phyloP scores from a whole-genome alignment of 2,329 filamentous ascomycete genomes.

The Monosporascus sp. region DNA sequence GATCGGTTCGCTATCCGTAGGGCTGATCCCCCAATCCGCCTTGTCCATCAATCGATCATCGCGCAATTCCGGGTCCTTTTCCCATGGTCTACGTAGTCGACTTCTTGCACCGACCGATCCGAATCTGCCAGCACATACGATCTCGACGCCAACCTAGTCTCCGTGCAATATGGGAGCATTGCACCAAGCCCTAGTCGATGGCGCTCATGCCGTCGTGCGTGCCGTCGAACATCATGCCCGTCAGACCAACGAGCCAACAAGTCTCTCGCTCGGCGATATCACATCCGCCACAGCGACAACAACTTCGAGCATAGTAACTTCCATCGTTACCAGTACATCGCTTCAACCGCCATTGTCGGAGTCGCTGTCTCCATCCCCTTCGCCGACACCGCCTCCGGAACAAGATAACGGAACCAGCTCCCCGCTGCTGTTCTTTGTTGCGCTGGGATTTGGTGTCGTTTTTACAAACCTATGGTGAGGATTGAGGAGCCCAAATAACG shows the following conservation, averaged over 20 bases:
- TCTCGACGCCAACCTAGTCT: not conserved
- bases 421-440: conserved; percentile 85
- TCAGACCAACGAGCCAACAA: conserved; percentile 3
- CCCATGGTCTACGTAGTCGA: not conserved
- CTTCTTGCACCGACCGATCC: not conserved
- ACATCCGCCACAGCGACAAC: conserved; percentile 4
- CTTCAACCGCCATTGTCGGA: not conserved
- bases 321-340: not conserved
- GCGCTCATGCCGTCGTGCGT: conserved; percentile 31
- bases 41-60: not conserved
- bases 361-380: conserved; percentile 7
- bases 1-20: conserved; percentile 7
- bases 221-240: conserved; percentile 25
- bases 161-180: conserved; percentile 30
- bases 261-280: not conserved
- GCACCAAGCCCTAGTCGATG: conserved; percentile 31
- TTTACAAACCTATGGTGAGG: conserved; percentile 97
- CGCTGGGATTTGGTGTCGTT: conserved; percentile 92
- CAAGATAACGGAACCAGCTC: conserved; percentile 50
- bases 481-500: not conserved
- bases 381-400: conserved; percentile 14
- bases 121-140: conserved; percentile 1
- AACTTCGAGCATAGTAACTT: not conserved
- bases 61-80: not conserved
- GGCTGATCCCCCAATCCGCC: not conserved